Base-by-base conservation (phyloP, 106 monocot species). In the Apostasia shenzhenica region DNA sequence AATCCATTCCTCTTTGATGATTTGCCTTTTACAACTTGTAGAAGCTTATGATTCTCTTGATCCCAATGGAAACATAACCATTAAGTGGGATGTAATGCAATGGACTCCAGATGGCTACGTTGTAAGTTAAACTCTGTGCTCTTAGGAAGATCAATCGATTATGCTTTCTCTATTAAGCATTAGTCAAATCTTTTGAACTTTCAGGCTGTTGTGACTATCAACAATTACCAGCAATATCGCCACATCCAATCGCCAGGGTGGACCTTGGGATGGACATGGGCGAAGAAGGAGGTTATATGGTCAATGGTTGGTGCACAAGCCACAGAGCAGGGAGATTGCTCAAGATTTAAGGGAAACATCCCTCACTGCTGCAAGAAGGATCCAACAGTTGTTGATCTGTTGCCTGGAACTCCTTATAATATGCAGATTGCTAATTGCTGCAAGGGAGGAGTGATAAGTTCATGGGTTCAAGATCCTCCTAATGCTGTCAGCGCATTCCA, bases 91-190 rank as follows among this genome's bases (percentile, higher is more conserved):
- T 72, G 41, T 94, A 45, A 85, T 85, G 78, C 72, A 74, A 61
- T 94, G 94, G 94, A 94, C 94, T 53, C 70, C 86, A 3, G 94
- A 94, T 81, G 94, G 94, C 45, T 94, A 94, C 70, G 82, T 94
- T 69, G 93, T 93, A 80, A 86, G 89, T 86, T 80, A 54, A 53
- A 49, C 42, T 14, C 44, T 7, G 4, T 2, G 43, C 7, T 8
- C 61, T 10, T 57, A 4, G 2, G 56, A 57, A 10, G 4, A 57
- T 45, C 45, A 62, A 62, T 13, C 44, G 38, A 59, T 8, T 2
- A 44, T 62, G 8, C n/a, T 50, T 50, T 50, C 50, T 4, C 50
- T 8, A 50, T 26, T 26, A 8, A 50, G 50, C 50, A 50, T 5
- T 5, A 50, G 4, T 8, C 50, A 37, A 39, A 60, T 2, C 38